Evolutionary conservation across 306 rosid species (phyloP), one percentile per base, ranked within the genome.

Genomic region (Senna siamea): DNA sequence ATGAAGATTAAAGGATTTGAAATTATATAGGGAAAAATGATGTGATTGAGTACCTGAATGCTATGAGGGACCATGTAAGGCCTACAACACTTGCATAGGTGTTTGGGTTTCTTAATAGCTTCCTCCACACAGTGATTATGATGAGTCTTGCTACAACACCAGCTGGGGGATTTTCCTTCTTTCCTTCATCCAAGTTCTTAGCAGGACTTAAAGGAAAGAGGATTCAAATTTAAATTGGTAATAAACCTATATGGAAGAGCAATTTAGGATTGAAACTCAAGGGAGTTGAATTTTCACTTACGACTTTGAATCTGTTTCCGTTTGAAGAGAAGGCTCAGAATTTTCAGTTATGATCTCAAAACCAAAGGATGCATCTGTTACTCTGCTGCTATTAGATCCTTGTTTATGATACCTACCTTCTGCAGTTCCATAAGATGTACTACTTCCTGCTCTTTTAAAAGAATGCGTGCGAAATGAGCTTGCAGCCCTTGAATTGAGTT

Each of bases 81-180:
- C 89, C 93, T 3, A 84, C 6, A 43, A 86, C 75, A 56, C 91
- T 89, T 0, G 93, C 87, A 51, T 86, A 84, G 0, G 89, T 86
- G 77, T 76, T 78, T 52, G 91, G 85, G 73, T 89, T 89, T 70
- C 87, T 54, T 5, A 78, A 78, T 51, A 89, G 87, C 78, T 89
- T 89, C 70, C 90, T 84, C 91, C 89, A 84, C 10, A 89, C 89
- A 84, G 79, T 82, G 64, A 82, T 73, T 22, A 84, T 73, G 22
- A 84, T 80, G 59, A 89, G 87, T 58, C 81, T 87, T 44, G 86
- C 75, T 84, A 86, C 85, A 14, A 89, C 91, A 60, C 85, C 70
- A 22, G 89, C 75, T 2, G 88, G 87, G 48, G 89, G 86, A 88
- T 74, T 87, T 13, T 76, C 85, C 65, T 81, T 81, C 70, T 72